A percentile compares a stretch with the other conserved stretches of the same genome.
Conservation (phyloP, 208 protist species). For the Blechomonas ayalai region DNA sequence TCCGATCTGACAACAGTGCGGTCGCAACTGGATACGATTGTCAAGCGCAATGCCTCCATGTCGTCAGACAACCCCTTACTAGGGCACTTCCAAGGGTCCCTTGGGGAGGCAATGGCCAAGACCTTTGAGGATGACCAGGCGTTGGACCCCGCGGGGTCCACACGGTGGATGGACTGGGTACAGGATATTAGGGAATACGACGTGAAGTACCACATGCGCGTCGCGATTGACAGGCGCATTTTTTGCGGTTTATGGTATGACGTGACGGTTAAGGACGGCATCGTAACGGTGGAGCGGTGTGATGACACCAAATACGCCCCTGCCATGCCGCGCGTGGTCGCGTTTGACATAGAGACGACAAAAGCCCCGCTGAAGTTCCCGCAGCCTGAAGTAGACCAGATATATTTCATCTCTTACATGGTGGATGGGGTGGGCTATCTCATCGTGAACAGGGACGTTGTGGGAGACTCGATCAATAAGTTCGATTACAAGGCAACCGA, state of each 20-base stretch:
- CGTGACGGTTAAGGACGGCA: conserved; percentile 69
- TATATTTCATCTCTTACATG: conserved; percentile 99
- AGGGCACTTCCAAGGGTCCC: conserved; percentile 46
- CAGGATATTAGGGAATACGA: conserved; percentile 99
- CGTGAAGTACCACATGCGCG: conserved; percentile 98
- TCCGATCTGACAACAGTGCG: conserved; percentile 90
- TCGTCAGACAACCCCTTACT: conserved; percentile 35
- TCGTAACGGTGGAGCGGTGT: conserved; percentile 53
- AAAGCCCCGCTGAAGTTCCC: conserved; percentile 99
- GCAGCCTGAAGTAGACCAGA: conserved; percentile 94
- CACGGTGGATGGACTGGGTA: conserved; percentile 89
- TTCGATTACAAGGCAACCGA: conserved; percentile 99
- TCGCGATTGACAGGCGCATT: conserved; percentile 95
- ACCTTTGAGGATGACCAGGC: conserved; percentile 50
- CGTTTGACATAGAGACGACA: conserved; percentile 99
- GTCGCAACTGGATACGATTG: conserved; percentile 62
- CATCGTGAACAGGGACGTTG: conserved; percentile 98
- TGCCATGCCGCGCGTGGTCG: conserved; percentile 87
- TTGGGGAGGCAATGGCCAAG: conserved; percentile 65
- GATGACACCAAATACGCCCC: conserved; percentile 87
- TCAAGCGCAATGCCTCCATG: conserved; percentile 69
- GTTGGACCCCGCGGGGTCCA: conserved; percentile 18
- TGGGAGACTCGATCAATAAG: conserved; percentile 96
- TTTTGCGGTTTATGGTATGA: conserved; percentile 97
- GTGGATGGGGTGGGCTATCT: conserved; percentile 97